Base-by-base conservation (phyloP, 225 moss, liverwort and hornwort genomes). In the Bryum argenteum region DNA sequence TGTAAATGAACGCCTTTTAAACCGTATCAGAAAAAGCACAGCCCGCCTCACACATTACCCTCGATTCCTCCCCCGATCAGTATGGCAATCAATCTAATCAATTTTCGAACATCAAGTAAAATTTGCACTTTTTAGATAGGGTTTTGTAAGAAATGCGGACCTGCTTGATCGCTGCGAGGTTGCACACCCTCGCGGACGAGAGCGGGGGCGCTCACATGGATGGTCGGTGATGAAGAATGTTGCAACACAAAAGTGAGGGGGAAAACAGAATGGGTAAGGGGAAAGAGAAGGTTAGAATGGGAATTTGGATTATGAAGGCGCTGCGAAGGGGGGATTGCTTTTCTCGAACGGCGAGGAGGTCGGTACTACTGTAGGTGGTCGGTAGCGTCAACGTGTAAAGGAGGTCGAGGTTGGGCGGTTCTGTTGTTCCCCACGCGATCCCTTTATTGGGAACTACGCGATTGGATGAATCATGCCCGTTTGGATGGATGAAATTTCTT, bases 141-240 rank as follows among this genome's bases (percentile, higher is more conserved):
- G 57, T 57, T 57, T 26, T 26, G 57, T 57, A 57, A 11, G 2
- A 16, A 64, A 33, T 22, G 12, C 45, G 20, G 45, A 22, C 67
- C 33, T 61, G 23, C 11, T 33, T 33, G 33, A 61, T 38, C 47
- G 1, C 28, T 12, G 37, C 61, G 6, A 20, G 37, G 16, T 14
- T 1, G 16, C 2, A 44, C 63, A 54, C 70, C 63, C 76, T 23
- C 37, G 56, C 76, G 21, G 8, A 0, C 62, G 54, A 56, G 76
- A 63, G 76, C 56, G 55, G 63, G 70, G 76, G 69, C 70, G 45
- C 8, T 70, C 10, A 9, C 69, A 45, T 9, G 4, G 16, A 4
- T n/a, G 21, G 16, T 1, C 24, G 67, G 39, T n/a, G 59, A 33
- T 5, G 21, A 58, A 47, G 8, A 33, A 8, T 14, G 22, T 37